These are phyloP conservation scores for Jacaranda mimosifolia DNA, from an alignment of 257 asterid genomes.

Conservation along the genomic window DNA sequence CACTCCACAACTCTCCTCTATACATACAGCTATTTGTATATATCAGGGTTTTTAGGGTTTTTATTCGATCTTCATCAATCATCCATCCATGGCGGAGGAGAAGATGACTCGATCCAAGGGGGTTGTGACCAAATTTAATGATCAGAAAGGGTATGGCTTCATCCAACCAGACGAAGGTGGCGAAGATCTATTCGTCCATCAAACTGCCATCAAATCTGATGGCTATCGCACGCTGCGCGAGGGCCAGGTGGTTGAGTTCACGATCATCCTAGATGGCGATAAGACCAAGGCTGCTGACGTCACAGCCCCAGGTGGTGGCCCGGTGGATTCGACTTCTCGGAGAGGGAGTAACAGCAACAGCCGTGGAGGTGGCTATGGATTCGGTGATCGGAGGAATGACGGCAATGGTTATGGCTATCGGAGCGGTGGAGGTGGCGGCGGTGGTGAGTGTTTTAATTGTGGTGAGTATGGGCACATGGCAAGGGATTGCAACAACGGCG, in stretches of 20 bases:
- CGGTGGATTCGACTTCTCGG: slow-evolving; percentile 41
- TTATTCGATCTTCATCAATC: slow-evolving; percentile 34
- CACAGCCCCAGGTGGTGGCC: slow-evolving; percentile 72
- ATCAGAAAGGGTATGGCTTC: slow-evolving; percentile 82
- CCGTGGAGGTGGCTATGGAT: slow-evolving; percentile 43
- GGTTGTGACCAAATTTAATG: slow-evolving; percentile 67
- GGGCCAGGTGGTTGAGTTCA: slow-evolving; percentile 87
- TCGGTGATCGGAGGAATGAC: slow-evolving; percentile 44
- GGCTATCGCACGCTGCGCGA: slow-evolving; percentile 75
- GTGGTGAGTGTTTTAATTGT: slow-evolving; percentile 68
- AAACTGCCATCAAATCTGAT: slow-evolving; percentile 79
- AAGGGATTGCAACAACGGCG: slow-evolving; percentile 56
- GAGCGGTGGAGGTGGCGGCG: slow-evolving; percentile 55
- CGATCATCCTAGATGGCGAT: slow-evolving; percentile 55
- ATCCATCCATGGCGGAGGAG: slow-evolving; percentile 66
- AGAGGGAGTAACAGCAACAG: slow-evolving; percentile 39
- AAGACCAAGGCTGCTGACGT: slow-evolving; percentile 76
- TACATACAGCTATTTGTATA: not conserved
- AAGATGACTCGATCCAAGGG: slow-evolving; percentile 62
- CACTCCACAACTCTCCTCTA: not conserved
- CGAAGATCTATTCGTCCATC: slow-evolving; percentile 87
- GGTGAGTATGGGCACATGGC: slow-evolving; percentile 73
- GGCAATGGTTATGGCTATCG: slow-evolving; percentile 53
- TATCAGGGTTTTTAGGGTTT: slow-evolving; percentile 37
- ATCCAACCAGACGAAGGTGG: slow-evolving; percentile 78